A percentile compares a stretch with the other conserved stretches of the same genome.
These are phyloP conservation scores for Teratosphaeria zuluensis DNA, from an alignment of 2,329 filamentous ascomycete species.

Conservation along the genomic window DNA sequence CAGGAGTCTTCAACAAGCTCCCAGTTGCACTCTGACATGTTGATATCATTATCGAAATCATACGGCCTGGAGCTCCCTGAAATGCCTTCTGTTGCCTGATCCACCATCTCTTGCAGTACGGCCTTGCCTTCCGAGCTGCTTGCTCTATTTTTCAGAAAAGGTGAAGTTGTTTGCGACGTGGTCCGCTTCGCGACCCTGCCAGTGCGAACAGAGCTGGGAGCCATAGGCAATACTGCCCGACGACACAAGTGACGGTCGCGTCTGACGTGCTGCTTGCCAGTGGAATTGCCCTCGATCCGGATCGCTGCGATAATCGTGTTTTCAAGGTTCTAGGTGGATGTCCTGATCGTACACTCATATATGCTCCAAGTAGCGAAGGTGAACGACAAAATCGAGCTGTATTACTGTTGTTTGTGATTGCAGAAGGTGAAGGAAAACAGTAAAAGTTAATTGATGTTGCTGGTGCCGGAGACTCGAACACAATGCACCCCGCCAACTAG, in stretches of 20 bases:
- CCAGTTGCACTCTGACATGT: neutral
- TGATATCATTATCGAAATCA: neutral
- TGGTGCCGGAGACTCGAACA: neutral
- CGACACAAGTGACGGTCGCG: neutral
- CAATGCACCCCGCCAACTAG: neutral
- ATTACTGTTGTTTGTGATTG: neutral
- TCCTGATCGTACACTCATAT: neutral
- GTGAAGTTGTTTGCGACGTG: neutral
- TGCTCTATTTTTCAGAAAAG: neutral
- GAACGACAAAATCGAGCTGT: neutral
- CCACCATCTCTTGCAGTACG: neutral
- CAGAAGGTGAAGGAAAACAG: neutral
- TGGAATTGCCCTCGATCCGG: neutral
- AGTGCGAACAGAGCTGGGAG: neutral
- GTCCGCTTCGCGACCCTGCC: neutral
- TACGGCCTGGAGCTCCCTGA: neutral
- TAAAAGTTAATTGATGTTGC: neutral
- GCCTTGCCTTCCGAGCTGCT: conserved; percentile 1
- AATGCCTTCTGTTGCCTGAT: neutral
- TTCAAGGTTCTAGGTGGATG: neutral
- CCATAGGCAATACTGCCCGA: neutral
- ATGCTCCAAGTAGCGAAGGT: neutral
- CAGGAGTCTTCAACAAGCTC: neutral
- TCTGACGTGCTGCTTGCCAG: neutral
- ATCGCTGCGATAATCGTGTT: neutral